phyloP scores from a whole-genome alignment of 805 yeast species.

The Cephaloascus fragrans region DNA sequence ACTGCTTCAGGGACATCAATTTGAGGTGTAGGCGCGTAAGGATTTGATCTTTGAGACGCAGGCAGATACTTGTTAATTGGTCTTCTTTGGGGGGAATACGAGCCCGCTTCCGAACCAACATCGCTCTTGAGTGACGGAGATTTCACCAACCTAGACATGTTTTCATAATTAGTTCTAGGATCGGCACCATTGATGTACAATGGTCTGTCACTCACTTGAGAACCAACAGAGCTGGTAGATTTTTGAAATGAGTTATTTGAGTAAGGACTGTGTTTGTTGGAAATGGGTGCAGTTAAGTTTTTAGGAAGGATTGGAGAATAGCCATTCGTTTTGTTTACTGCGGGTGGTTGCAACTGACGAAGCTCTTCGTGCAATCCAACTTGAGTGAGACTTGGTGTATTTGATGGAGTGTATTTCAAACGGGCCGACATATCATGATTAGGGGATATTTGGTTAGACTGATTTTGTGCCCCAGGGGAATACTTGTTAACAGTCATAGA shows the following conservation, averaged over 20 bases:
- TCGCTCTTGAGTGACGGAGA: neutral
- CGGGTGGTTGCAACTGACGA: neutral
- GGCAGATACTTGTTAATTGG: neutral
- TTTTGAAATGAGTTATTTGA: neutral
- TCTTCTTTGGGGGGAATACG: neutral
- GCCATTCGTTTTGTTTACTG: neutral
- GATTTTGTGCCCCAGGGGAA: neutral
- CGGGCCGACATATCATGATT: neutral
- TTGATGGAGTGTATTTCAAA: constrained; percentile 1
- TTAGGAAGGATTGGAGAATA: neutral
- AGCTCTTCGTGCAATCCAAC: neutral
- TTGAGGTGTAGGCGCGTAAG: neutral
- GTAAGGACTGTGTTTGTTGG: neutral
- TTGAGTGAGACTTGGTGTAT: neutral
- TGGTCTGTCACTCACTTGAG: neutral
- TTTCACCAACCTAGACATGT: neutral
- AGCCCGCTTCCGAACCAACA: neutral
- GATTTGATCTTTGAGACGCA: neutral
- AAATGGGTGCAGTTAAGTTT: neutral
- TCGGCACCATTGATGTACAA: neutral
- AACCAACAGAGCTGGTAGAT: neutral
- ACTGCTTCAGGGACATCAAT: neutral
- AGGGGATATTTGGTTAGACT: neutral
- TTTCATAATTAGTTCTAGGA: neutral
- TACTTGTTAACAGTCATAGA: constrained; percentile 1